phyloP scores from a whole-genome alignment of 495 filamentous ascomycete species.

The Penicillium psychrofluorescens region DNA sequence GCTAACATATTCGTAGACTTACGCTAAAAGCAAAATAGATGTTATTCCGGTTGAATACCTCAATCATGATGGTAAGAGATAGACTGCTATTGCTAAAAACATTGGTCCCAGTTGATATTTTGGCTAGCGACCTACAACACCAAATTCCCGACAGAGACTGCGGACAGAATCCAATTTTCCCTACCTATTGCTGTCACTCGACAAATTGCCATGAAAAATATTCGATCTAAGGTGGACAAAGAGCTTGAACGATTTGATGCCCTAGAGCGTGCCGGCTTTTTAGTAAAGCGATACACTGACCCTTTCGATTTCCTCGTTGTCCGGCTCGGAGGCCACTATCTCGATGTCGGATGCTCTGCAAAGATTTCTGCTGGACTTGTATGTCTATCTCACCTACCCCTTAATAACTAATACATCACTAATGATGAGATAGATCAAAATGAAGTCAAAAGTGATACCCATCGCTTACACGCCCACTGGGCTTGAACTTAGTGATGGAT shows the following conservation, averaged over 20 bases:
- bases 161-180: conserved; percentile 17
- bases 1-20: background rate
- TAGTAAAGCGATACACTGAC: conserved; percentile 20
- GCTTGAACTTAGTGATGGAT: conserved; percentile 20
- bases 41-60: background rate
- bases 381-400: background rate
- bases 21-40: conserved; percentile 1
- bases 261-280: conserved; percentile 24
- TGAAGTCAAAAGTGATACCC: conserved; percentile 16
- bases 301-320: conserved; percentile 17
- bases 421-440: conserved; percentile 17
- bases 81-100: background rate
- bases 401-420: background rate
- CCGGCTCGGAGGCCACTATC: conserved; percentile 27
- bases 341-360: conserved; percentile 25
- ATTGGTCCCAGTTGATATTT: background rate
- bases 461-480: conserved; percentile 15
- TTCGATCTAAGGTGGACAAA: conserved; percentile 1
- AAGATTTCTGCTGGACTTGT: conserved; percentile 10
- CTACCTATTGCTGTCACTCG: conserved; percentile 15
- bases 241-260: conserved; percentile 17
- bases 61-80: background rate
- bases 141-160: conserved; percentile 14
- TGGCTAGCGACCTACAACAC: conserved; percentile 18
- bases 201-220: background rate